Percentiles rank a stretch among this genome's conserved stretches.
Conservation (phyloP, 2,329 filamentous ascomycete species). For the Fusarium marasasianum region DNA sequence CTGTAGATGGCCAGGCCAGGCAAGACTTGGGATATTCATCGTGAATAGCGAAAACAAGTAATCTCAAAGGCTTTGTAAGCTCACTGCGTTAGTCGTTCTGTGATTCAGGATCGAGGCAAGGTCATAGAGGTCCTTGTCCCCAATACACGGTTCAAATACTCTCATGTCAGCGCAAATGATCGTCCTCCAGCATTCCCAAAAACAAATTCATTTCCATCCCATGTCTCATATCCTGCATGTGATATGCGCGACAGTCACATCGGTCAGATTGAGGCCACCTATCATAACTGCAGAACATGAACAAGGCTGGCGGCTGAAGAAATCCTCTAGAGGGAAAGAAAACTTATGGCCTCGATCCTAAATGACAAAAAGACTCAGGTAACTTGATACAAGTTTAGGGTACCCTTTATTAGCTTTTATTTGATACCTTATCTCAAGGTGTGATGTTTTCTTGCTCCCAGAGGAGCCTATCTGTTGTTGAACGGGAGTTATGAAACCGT, state of each 20-base stretch:
- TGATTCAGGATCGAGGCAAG: not conserved
- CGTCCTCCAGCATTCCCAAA: not conserved
- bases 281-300: not conserved
- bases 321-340: not conserved
- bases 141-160: accelerated
- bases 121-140: not conserved
- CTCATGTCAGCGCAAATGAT: not conserved
- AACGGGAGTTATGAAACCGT: not conserved
- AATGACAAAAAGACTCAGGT: accelerated
- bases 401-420: not conserved
- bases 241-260: not conserved
- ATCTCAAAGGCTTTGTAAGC: not conserved
- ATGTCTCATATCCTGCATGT: not conserved
- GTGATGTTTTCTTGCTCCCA: accelerated
- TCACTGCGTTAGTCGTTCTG: not conserved
- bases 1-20: not conserved
- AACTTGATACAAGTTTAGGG: not conserved
- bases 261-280: not conserved
- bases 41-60: too few species aligned
- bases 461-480: not conserved
- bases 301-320: not conserved
- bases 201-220: too few species aligned
- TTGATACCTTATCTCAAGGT: accelerated
- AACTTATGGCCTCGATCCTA: not conserved
- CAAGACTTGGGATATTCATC: not conserved